Base-by-base conservation (phyloP, 2,329 filamentous ascomycete species). In the Penicillium sp. region DNA sequence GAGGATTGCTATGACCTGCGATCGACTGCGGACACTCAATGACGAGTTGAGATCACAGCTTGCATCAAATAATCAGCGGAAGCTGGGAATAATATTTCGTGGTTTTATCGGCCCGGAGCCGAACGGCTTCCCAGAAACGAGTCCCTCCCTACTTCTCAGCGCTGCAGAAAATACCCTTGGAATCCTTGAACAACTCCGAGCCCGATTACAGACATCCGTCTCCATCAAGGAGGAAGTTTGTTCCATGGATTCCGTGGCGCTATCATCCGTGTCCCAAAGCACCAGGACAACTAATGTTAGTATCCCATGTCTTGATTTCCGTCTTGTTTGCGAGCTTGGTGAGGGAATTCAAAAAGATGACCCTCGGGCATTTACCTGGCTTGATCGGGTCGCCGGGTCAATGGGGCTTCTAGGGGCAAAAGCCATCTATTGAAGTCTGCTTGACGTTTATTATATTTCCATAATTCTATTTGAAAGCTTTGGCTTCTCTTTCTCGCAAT, bases 31-130 rank as follows among this genome's bases (percentile, higher is more conserved):
- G 22, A 47, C 33, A 15, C 40, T 59, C 38, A 59, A 8, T 24
- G 38, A 49, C 33, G 40, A 59, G 30, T 33, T 59, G n/a, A 40
- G 57, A 47, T 59, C 57, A 40, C 17, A 49, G 40, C 57, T 59
- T 40, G 57, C 50, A 17, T 59, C 57, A 22, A 19, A 38, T 51
- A 59, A 49, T 24, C 57, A 59, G 22, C 57, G 57, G 28, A 59
- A 55, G 49, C 24, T 54, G 10, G 57, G 57, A 2, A 59, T 59
- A 22, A 17, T 58, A 2, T 47, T 33, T 17, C 30, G 38, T 37
- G 35, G 22, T 28, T 59, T 59, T 17, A 51, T 59, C 30, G 57
- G 57, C 22, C 57, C 57, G 45, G 57, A 54, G 50, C 57, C 57
- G 4, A 50, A 49, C 40, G 50, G 26, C 2, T 59, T 59, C 42